Percentiles rank a stretch among this genome's conserved stretches.
Evolutionary conservation across 164 flowering plant genomes (phyloP).

Genomic region (Cinnamomum micranthum): DNA sequence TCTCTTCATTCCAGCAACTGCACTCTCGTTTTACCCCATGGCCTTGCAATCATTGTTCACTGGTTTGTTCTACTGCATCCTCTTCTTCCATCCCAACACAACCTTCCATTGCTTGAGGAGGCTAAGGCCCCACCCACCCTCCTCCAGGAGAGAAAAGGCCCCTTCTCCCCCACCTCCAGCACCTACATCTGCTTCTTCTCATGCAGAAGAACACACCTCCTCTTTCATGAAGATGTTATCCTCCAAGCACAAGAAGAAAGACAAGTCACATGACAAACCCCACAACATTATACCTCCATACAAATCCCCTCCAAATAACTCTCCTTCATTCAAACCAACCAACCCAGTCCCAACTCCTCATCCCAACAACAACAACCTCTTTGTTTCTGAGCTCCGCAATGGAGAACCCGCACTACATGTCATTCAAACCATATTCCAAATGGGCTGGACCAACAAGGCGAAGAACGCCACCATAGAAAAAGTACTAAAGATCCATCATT

Average conservation of each 20-base stretch:
- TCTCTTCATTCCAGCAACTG: too few species aligned
- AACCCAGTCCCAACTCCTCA: neutral
- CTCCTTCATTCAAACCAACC: neutral
- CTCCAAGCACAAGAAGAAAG: neutral
- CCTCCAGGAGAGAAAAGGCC: neutral
- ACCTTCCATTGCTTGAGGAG: neutral
- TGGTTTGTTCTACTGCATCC: neutral
- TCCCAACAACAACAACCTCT: neutral
- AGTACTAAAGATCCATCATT: slow-evolving; percentile 77
- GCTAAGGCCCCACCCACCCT: neutral
- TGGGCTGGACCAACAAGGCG: slow-evolving; percentile 74
- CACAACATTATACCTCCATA: neutral
- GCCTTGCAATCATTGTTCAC: neutral
- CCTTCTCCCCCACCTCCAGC: neutral
- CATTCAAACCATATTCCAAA: slow-evolving; percentile 88
- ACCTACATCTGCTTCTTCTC: neutral
- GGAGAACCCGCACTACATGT: slow-evolving; percentile 83
- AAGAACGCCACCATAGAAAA: slow-evolving; percentile 73
- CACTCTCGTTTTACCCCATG: neutral
- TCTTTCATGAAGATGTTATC: neutral
- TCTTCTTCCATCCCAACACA: neutral
- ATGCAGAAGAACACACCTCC: neutral
- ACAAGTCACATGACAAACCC: neutral
- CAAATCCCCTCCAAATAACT: neutral
- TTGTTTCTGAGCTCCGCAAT: slow-evolving; percentile 71